Evolutionary conservation across 1,284 basidiomycete species (phyloP).

Genomic region (Mycosarcoma mackinlayi): DNA sequence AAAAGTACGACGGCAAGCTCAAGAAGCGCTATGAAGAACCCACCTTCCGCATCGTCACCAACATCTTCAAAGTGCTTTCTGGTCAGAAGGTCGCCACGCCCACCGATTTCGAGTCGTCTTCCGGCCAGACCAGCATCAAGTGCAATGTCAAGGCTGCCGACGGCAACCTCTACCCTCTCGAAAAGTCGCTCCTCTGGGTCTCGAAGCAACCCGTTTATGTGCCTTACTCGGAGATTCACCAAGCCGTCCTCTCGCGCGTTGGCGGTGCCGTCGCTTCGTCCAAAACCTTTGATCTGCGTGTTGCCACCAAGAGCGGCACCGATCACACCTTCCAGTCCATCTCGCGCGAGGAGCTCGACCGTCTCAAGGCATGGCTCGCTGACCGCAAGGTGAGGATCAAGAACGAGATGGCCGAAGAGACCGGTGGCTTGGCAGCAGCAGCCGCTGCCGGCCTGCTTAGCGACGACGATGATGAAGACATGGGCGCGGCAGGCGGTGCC

Average conservation of each 20-base stretch:
- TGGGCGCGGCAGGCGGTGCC: slow-evolving; percentile 72
- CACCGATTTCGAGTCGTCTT: slow-evolving; percentile 69
- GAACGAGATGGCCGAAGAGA: slow-evolving; percentile 93
- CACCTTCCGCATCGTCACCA: slow-evolving; percentile 94
- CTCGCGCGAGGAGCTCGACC: slow-evolving; percentile 93
- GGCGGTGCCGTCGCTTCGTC: slow-evolving; percentile 89
- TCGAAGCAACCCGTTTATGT: slow-evolving; percentile 94
- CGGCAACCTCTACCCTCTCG: slow-evolving; percentile 96
- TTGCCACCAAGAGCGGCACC: slow-evolving; percentile 82
- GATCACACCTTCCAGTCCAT: slow-evolving; percentile 81
- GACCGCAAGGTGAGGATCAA: slow-evolving; percentile 93
- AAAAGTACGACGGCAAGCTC: slow-evolving; percentile 79
- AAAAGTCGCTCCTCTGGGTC: slow-evolving; percentile 97
- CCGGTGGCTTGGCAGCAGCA: slow-evolving; percentile 67
- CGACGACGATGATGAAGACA: slow-evolving; percentile 81
- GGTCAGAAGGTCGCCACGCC: slow-evolving; percentile 86
- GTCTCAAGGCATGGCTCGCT: slow-evolving; percentile 84
- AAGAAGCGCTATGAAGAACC: slow-evolving; percentile 92
- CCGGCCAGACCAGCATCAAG: slow-evolving; percentile 77
- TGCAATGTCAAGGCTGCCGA: slow-evolving; percentile 97
- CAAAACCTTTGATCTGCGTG: slow-evolving; percentile 93
- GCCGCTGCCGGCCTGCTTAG: slow-evolving; percentile 75
- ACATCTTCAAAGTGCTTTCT: slow-evolving; percentile 90
- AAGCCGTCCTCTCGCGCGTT: slow-evolving; percentile 90
- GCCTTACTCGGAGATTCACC: slow-evolving; percentile 89